Percentiles rank a stretch among this genome's conserved stretches.
phyloP scores from a whole-genome alignment of 257 asterid genomes.

The Schizonepeta tenuifolia region DNA sequence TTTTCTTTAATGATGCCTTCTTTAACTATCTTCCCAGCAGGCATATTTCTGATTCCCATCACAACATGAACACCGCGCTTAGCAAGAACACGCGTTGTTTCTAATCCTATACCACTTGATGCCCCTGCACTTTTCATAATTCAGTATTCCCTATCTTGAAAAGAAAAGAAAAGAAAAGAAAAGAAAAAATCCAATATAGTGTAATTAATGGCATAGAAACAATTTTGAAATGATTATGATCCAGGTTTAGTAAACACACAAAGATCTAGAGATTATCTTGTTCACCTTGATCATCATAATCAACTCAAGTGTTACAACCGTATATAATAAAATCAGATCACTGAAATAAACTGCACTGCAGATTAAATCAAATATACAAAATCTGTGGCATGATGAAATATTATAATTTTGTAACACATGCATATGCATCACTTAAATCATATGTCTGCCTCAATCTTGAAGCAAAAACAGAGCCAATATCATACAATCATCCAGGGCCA shows the following conservation, averaged over 20 bases:
- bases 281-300: neutral
- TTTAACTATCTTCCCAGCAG: constrained; percentile 58
- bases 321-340: no score
- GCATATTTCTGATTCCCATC: constrained; percentile 72
- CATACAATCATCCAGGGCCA: neutral
- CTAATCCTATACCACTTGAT: constrained; percentile 88
- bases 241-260: neutral
- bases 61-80: constrained; percentile 76
- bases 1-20: constrained; percentile 56
- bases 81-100: constrained; percentile 88
- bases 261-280: neutral
- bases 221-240: neutral
- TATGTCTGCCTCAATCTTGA: neutral
- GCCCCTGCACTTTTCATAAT: constrained; percentile 58
- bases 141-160: neutral
- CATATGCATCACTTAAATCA: no score
- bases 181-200: neutral
- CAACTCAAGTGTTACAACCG: no score
- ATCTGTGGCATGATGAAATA: neutral
- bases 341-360: neutral
- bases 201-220: neutral
- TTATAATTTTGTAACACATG: neutral
- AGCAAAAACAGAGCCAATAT: neutral
- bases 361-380: neutral
- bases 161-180: no score